Conservation (phyloP, 441 rosid species). For the Brassica balearica region DNA sequence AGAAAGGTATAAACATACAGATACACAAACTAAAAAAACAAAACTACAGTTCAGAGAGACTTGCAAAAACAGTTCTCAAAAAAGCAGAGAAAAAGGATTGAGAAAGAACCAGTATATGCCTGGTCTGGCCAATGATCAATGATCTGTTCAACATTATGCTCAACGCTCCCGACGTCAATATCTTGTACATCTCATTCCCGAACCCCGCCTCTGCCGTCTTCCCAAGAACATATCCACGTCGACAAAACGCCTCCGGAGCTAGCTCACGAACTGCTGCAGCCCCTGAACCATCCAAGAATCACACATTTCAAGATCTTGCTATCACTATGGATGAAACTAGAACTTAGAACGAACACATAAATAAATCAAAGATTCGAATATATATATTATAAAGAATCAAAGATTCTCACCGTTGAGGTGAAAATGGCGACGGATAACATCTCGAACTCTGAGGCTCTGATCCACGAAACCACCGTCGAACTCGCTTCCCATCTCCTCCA, state of each 20-base stretch:
- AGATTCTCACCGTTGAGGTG: conserved; percentile 55
- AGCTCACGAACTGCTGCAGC: conserved; percentile 69
- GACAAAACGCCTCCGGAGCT: conserved; percentile 79
- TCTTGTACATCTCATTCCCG: conserved; percentile 98
- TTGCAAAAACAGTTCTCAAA: conserved; percentile 1
- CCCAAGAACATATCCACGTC: conserved; percentile 82
- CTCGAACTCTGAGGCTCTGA: conserved; percentile 72
- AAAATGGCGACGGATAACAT: conserved; percentile 67
- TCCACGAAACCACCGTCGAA: conserved; percentile 55
- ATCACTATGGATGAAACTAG: not conserved
- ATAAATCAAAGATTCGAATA: not conserved
- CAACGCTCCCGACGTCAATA: conserved; percentile 82
- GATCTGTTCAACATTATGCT: conserved; percentile 93
- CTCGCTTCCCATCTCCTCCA: conserved; percentile 87
- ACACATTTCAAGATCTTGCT: not conserved
- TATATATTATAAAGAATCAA: not conserved
- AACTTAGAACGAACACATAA: not conserved
- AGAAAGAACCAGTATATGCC: conserved; percentile 99
- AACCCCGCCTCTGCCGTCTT: conserved; percentile 98
- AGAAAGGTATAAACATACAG: conserved; percentile 43
- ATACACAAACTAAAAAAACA: conserved; percentile 1
- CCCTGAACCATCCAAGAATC: conserved; percentile 52
- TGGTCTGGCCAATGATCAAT: conserved; percentile 96
- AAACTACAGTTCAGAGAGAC: not conserved
- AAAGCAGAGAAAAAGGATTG: conserved; percentile 66